Base-by-base conservation (phyloP, 106 monocot species). In the Acorus gramineus region DNA sequence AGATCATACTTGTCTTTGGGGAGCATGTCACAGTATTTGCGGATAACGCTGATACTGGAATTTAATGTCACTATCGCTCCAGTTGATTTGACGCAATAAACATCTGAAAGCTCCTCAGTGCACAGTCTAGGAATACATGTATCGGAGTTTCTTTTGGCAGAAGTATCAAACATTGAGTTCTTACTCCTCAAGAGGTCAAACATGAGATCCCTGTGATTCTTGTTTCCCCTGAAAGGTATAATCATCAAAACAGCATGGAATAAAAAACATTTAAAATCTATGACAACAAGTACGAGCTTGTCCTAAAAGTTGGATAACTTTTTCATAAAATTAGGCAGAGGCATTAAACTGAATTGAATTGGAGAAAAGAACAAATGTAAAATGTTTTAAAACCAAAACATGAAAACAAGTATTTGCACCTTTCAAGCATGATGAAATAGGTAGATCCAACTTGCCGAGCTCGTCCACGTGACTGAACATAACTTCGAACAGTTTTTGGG, bases 21-120 rank as follows among this genome's bases (percentile, higher is more conserved):
- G 61, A 70, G 70, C 61, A 13, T 61, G 10, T 70, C 61, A 46
- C 70, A 70, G 61, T 70, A 70, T 50, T 61, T 70, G 45, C 62
- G 28, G 12, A 70, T 70, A 8, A 70, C 44, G 54, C 7, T 47
- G 53, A 70, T 46, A 61, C 70, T 70, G 46, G 61, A 53, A 48
- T 70, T 52, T 53, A 53, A 52, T 53, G 70, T 70, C 42, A 70
- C 53, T 53, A 14, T 70, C 54, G 70, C 70, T 61, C 70, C 70
- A 46, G 70, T 70, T 46, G 70, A 52, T 45, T 61, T 47, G 1
- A 70, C 70, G 46, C 53, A 54, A 14, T 61, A 70, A 13, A 11
- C 7, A 54, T 70, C 4, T 46, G 49, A 3, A 48, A 51, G 49
- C 2, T 42, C 53, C 14, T 61, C 59, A 51, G 3, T 11, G 60